Evolutionary conservation across 805 yeast species (phyloP), one percentile per base, ranked within the genome.

Genomic region (Maudiozyma turicensis): DNA sequence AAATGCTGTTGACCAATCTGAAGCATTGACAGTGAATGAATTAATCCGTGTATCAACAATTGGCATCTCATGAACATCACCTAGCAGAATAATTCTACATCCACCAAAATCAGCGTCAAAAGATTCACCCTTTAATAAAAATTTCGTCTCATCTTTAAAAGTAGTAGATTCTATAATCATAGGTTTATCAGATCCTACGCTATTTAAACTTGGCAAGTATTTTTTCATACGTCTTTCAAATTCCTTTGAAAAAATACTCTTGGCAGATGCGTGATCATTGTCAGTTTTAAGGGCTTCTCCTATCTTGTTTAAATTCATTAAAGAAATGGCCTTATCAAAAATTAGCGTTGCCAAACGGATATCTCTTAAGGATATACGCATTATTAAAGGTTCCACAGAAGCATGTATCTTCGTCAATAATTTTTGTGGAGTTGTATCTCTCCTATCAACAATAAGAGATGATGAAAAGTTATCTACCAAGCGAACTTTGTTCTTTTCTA

Each of bases 41-140:
- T 79, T 75, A 8, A 87, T 71, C 48, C 78, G 77, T 75, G 86
- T 72, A 65, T 90, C 96, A 13, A 87, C 58, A 38, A 89, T 83
- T 0, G 98, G 97, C 54, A 90, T 72, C 62, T 90, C 97, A 61
- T 89, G 93, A 43, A 86, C 83, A 63, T 87, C 95, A 62, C 96
- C 96, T 53, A 90, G 85, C 46, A 90, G 68, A 1, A 90, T 95
- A 44, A 89, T 65, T 52, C 96, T 73, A 52, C 86, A 60, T 0
- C 96, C 96, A 13, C 84, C 87, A 51, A 87, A 65, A 43, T 77
- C 77, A 0, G 82, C 82, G 41, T 67, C 72, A 43, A 88, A 66
- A 42, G 77, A 80, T 64, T 90, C 97, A 1, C 84, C 86, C 51
- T 78, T 77, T 6, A 86, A 69, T 2, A 82, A 59, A 1, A 78